Percentiles rank a stretch among this genome's conserved stretches.
Evolutionary conservation across 345 rosid genomes (phyloP).

Genomic region (Citrus medica): DNA sequence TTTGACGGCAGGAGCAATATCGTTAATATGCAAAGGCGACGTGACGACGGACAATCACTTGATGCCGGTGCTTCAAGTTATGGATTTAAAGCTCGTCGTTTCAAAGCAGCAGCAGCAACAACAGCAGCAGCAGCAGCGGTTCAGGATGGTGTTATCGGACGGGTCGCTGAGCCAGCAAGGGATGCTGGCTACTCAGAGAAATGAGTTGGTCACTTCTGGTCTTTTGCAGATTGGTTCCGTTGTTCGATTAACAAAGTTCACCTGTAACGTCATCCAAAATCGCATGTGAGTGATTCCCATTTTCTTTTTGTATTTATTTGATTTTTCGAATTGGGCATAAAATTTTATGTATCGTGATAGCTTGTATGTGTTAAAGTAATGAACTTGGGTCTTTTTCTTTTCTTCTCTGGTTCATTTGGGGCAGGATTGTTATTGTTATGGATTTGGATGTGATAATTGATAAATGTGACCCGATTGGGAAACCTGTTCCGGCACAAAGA

Average conservation of each 20-base stretch:
- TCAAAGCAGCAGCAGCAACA: slow-evolving; percentile 38
- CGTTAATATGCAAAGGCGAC: slow-evolving; percentile 45
- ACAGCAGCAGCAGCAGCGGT: slow-evolving; percentile 38
- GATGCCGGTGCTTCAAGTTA: slow-evolving; percentile 69
- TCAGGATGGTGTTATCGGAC: slow-evolving; percentile 58
- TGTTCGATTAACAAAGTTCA: slow-evolving; percentile 46
- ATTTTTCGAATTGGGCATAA: too few species aligned
- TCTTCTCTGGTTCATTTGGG: background rate
- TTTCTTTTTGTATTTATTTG: too few species aligned
- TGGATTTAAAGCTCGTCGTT: slow-evolving; percentile 60
- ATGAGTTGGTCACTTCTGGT: slow-evolving; percentile 46
- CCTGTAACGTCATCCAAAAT: slow-evolving; percentile 57
- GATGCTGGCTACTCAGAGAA: slow-evolving; percentile 63
- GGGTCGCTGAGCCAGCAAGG: slow-evolving; percentile 60
- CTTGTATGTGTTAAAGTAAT: background rate
- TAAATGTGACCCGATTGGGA: slow-evolving; percentile 48
- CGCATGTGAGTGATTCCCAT: slow-evolving; percentile 44
- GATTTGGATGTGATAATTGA: slow-evolving; percentile 51
- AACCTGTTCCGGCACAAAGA: slow-evolving; percentile 35
- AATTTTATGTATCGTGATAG: background rate
- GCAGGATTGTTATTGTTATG: slow-evolving; percentile 70
- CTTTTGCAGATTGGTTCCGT: slow-evolving; percentile 60
- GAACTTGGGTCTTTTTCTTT: too few species aligned
- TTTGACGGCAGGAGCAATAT: slow-evolving; percentile 62
- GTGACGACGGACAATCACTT: slow-evolving; percentile 39